These are phyloP conservation scores for Paramecium primaurelia DNA, from an alignment of 73 alveolate species.

Conservation along the genomic window DNA sequence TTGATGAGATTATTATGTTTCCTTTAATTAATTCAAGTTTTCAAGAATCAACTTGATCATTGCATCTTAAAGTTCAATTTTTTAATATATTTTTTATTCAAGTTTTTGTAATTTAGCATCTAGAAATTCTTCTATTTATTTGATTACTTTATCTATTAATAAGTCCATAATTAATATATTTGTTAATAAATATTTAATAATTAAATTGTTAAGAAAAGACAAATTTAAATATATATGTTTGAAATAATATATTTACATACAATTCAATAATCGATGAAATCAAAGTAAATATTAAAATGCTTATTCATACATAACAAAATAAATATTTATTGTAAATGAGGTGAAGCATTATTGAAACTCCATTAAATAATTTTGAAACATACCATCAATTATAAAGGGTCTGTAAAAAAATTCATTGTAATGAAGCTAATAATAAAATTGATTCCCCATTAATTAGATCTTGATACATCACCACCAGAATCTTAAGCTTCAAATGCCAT, in stretches of 20 bases:
- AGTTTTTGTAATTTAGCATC: background rate
- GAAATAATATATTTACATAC: background rate
- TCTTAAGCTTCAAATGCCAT: conserved; percentile 18
- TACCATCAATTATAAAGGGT: background rate
- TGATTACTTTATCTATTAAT: background rate
- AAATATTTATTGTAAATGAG: background rate
- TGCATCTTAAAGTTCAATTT: background rate
- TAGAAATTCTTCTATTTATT: background rate
- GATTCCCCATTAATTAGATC: conserved; percentile 38
- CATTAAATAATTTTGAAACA: background rate
- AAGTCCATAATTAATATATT: background rate
- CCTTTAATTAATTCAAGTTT: background rate
- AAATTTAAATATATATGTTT: background rate
- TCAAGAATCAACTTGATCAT: background rate
- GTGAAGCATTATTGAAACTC: background rate
- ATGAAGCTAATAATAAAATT: background rate
- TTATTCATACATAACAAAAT: background rate
- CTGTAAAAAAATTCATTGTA: background rate
- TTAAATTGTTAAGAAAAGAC: background rate
- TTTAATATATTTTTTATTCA: background rate
- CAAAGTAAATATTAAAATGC: background rate
- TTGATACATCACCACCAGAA: background rate
- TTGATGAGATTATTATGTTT: background rate
- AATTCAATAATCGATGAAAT: background rate
- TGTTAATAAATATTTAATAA: background rate